Evolutionary conservation across 208 protist species (phyloP), one percentile per base, ranked within the genome.

Genomic region (Trypanosoma rangeli): DNA sequence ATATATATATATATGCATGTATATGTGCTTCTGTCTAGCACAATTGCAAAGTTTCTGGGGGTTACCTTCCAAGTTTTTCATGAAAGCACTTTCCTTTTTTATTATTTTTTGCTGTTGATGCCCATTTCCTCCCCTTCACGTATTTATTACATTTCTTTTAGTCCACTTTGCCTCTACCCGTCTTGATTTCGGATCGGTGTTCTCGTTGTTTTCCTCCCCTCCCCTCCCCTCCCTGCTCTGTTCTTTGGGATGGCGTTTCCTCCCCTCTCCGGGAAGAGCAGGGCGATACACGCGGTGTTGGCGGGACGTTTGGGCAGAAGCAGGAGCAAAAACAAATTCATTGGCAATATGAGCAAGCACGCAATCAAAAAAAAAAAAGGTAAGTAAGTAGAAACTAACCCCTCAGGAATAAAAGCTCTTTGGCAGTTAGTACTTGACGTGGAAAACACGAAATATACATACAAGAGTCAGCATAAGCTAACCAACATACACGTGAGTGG

Each of bases 261-360:
- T 16, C 12, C 42, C 15, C 42, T 9, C 3, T 20, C 12, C 12
- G 42, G 5, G 1, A 16, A 46, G 15, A 18, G 12, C 12, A 37
- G 33, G 33, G 42, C 42, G 42, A 9, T 1, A 18, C 42, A 46
- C 13, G 3, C 42, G 13, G 3, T 18, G 1, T 46, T 46, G 3
- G 42, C 42, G 15, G 42, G 42, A 9, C 12, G 48, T 29, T 39
- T 3, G 29, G 16, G 10, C 31, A 50, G 1, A 35, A 64, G 18
- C 31, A 33, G 3, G 9, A 65, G 22, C 1, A 65, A 50, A 52
- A 55, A 57, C 65, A 22, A 64, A 33, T n/a, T 65, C 44, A 56
- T 64, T 4, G 26, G 8, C 22, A 62, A 68, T 31, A 18, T 58
- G 12, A 5, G 13, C 15, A 33, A 28, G 28, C 16, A 56, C 5